phyloP scores from a whole-genome alignment of 176 grass and related monocot species.

The Paspalum vaginatum region DNA sequence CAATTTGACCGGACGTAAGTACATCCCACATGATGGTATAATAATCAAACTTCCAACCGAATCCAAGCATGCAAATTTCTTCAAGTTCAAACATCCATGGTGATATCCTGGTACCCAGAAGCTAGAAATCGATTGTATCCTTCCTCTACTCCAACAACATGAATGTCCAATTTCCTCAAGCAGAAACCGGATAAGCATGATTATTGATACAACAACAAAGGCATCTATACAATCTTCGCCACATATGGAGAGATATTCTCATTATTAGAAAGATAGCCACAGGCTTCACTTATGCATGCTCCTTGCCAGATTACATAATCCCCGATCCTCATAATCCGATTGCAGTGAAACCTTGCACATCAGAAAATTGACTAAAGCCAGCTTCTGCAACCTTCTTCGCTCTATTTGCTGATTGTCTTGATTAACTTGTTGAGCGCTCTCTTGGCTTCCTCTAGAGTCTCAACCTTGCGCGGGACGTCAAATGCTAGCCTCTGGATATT shows the following conservation, averaged over 20 bases:
- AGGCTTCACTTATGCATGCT: constrained; percentile 23
- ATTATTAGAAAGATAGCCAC: constrained; percentile 38
- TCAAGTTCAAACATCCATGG: background rate
- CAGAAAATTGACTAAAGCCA: constrained; percentile 3
- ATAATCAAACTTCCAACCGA: constrained; percentile 4
- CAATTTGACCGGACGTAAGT: too few species aligned
- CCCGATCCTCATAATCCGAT: too few species aligned
- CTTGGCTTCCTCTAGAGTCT: constrained; percentile 97
- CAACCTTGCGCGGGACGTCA: constrained; percentile 76
- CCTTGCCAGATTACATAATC: constrained; percentile 26
- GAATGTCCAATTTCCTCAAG: background rate
- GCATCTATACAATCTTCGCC: constrained; percentile 40
- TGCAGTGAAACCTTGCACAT: constrained; percentile 4
- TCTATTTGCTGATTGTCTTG: constrained; percentile 58
- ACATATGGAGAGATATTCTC: background rate
- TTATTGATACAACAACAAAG: constrained; percentile 9
- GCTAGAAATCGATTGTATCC: background rate
- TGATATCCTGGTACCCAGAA: background rate
- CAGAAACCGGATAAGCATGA: background rate
- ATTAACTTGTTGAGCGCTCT: constrained; percentile 82
- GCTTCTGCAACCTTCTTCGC: constrained; percentile 2
- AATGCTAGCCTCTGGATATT: constrained; percentile 79
- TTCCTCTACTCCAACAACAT: background rate
- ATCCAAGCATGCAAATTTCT: background rate
- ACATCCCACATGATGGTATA: too few species aligned